A percentile compares a stretch with the other conserved stretches of the same genome.
Conservation (phyloP, 1,139 yeast species). For the Nakaseomyces glabratus region DNA sequence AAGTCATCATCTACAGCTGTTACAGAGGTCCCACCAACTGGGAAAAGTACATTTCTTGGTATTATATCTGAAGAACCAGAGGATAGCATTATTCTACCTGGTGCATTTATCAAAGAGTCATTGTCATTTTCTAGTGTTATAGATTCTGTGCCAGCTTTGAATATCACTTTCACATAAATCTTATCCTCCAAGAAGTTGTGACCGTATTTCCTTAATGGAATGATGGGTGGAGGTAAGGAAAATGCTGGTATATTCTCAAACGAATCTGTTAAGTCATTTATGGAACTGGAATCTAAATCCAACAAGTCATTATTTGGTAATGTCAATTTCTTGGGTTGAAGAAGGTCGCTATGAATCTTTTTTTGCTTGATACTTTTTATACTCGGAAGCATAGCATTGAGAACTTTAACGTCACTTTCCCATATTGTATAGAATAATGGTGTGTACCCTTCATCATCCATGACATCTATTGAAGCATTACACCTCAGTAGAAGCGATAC, state of each 20-base stretch:
- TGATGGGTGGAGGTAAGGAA: constrained; percentile 89
- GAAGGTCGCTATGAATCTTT: constrained; percentile 9
- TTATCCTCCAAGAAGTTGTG: constrained; percentile 90
- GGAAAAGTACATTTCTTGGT: constrained; percentile 77
- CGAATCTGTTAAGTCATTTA: constrained; percentile 15
- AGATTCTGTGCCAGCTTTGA: constrained; percentile 52
- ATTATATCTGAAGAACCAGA: constrained; percentile 64
- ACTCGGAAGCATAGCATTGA: constrained; percentile 51
- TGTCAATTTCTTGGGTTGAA: constrained; percentile 19
- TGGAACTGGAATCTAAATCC: constrained; percentile 2
- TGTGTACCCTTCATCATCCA: constrained; percentile 77
- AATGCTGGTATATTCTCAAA: constrained; percentile 67
- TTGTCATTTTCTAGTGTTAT: constrained; percentile 44
- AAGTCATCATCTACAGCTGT: constrained; percentile 7
- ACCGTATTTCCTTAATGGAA: constrained; percentile 88
- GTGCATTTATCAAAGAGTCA: constrained; percentile 37
- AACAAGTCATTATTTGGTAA: constrained; percentile 1
- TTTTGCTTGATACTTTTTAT: constrained; percentile 13
- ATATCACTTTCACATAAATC: constrained; percentile 67
- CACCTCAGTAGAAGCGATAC: constrained; percentile 56
- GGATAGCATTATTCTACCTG: constrained; percentile 69
- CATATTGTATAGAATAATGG: constrained; percentile 87
- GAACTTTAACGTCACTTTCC: constrained; percentile 80
- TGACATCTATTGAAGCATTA: constrained; percentile 62
- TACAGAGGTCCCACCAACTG: constrained; percentile 28